phyloP scores from a whole-genome alignment of 148 eudicot species.

The Salicornia ramosissima region DNA sequence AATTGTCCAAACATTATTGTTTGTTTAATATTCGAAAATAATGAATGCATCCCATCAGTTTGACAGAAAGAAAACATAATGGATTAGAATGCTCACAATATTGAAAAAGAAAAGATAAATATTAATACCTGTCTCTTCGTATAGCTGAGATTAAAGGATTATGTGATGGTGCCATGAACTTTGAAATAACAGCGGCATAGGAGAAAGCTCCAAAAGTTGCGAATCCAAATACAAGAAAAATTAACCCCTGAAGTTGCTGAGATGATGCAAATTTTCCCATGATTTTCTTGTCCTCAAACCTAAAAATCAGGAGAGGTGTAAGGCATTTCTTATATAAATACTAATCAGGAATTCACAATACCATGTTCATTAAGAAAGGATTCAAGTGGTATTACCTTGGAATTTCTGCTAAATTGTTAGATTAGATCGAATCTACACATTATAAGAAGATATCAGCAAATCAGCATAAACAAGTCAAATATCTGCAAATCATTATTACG shows the following conservation, averaged over 20 bases:
- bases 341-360: no score
- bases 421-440: no score
- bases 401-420: background rate
- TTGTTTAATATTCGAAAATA: no score
- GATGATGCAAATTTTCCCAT: slow-evolving; percentile 14
- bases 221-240: slow-evolving; percentile 38
- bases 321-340: background rate
- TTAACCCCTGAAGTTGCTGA: slow-evolving; percentile 36
- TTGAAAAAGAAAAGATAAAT: background rate
- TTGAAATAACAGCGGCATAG: slow-evolving; percentile 54
- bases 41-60: no score
- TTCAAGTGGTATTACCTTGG: background rate
- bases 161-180: slow-evolving; percentile 50
- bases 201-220: slow-evolving; percentile 41
- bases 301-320: background rate
- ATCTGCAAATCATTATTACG: no score
- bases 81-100: no score
- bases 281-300: background rate
- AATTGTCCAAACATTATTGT: no score
- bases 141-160: slow-evolving; percentile 45
- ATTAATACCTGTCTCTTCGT: slow-evolving; percentile 60
- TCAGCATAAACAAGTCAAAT: no score
- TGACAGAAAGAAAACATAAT: no score
- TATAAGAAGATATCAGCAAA: no score
- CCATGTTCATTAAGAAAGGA: background rate